Evolutionary conservation across 345 rosid genomes (phyloP).

Genomic region (Excoecaria agallocha): DNA sequence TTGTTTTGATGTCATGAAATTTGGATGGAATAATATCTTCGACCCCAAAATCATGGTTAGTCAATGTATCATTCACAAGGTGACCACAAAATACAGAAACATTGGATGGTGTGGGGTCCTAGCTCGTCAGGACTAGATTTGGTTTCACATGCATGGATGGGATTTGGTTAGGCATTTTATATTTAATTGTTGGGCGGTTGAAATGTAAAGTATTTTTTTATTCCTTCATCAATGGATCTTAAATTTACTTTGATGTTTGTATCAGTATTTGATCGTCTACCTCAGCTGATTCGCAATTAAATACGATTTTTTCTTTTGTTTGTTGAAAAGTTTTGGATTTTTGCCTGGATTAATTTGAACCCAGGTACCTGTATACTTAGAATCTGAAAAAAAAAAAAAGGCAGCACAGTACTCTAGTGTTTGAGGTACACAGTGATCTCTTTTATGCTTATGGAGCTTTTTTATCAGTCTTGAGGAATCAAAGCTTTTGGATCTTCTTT

Average conservation of each 20-base stretch:
- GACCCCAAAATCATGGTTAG: conserved; percentile 1
- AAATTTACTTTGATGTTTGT: conserved; percentile 16
- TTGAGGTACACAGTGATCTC: conserved; percentile 32
- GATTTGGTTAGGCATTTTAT: conserved; percentile 21
- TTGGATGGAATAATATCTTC: conserved; percentile 17
- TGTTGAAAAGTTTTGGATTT: conserved; percentile 28
- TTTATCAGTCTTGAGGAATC: background rate
- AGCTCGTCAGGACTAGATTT: conserved; percentile 22
- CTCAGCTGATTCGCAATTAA: conserved; percentile 28
- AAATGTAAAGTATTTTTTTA: conserved; percentile 32
- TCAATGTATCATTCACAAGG: conserved; percentile 21
- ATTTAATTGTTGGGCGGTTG: conserved; percentile 24
- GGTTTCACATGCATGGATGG: conserved; percentile 18
- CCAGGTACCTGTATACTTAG: too few relatives aligned
- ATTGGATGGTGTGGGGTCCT: conserved; percentile 24
- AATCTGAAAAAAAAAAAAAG: too few relatives aligned
- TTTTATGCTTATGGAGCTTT: too few relatives aligned
- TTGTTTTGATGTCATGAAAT: conserved; percentile 21
- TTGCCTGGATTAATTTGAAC: conserved; percentile 41
- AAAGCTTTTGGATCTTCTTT: conserved; percentile 1
- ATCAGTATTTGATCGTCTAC: conserved; percentile 29
- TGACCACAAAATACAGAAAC: conserved; percentile 25
- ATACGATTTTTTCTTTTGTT: conserved; percentile 20
- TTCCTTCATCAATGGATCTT: conserved; percentile 30
- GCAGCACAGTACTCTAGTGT: too few relatives aligned